Evolutionary conservation across 352 stramenopile species (phyloP).

Genomic region (Phytophthora palmivora): DNA sequence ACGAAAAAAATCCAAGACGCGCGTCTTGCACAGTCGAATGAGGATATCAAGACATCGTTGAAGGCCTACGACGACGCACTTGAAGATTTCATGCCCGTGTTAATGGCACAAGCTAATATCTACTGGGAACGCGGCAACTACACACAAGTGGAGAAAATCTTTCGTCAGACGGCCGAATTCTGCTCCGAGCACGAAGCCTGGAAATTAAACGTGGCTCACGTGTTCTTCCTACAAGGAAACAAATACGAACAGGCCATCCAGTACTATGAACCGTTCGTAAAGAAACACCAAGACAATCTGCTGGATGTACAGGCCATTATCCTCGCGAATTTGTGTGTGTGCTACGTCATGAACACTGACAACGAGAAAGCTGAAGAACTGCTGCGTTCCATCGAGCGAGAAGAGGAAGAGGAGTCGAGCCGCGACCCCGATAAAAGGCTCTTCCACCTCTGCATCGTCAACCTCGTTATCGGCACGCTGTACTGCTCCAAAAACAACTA

Average conservation of each 20-base stretch:
- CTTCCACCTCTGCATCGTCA: constrained; percentile 98
- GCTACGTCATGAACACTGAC: constrained; percentile 97
- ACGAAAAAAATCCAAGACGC: constrained; percentile 96
- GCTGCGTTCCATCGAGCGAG: constrained; percentile 94
- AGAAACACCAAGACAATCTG: constrained; percentile 91
- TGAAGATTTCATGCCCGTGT: constrained; percentile 95
- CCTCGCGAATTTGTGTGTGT: constrained; percentile 97
- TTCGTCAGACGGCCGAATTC: constrained; percentile 95
- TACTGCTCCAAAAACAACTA: constrained; percentile 99
- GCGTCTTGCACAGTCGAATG: constrained; percentile 90
- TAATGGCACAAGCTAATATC: constrained; percentile 96
- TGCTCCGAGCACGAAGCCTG: constrained; percentile 95
- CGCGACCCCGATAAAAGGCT: constrained; percentile 91
- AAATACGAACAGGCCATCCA: constrained; percentile 90
- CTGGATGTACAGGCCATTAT: constrained; percentile 96
- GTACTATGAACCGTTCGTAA: constrained; percentile 97
- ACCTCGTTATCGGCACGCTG: constrained; percentile 97
- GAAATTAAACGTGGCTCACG: constrained; percentile 97
- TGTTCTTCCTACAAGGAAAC: constrained; percentile 95
- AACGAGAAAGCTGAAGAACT: constrained; percentile 97
- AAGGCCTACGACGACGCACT: constrained; percentile 95
- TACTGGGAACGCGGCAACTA: constrained; percentile 98
- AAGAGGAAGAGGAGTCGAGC: constrained; percentile 92
- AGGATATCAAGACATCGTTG: constrained; percentile 91
- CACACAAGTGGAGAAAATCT: constrained; percentile 96